Percentiles rank a stretch among this genome's conserved stretches.
These are phyloP conservation scores for Penicillium sp. DNA, from an alignment of 2,329 filamentous ascomycete genomes.

Conservation along the genomic window DNA sequence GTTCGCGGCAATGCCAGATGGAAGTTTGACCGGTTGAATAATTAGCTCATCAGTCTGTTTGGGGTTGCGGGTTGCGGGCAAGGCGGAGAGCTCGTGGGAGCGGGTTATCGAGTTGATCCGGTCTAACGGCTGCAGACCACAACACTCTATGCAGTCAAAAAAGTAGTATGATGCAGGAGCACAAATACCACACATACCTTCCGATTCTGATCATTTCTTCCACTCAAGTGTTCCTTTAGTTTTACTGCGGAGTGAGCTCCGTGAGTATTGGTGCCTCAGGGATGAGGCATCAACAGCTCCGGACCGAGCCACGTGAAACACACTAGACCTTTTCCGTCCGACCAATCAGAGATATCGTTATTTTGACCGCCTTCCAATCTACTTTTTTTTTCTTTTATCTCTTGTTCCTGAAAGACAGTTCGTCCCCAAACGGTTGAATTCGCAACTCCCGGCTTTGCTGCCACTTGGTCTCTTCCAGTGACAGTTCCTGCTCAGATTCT, in stretches of 20 bases:
- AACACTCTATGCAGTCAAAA: too few relatives aligned
- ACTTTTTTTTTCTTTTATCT: conserved; percentile 24
- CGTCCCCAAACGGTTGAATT: conserved; percentile 6
- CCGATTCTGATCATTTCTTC: too few relatives aligned
- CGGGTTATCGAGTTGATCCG: conserved; percentile 23
- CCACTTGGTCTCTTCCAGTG: conserved; percentile 3
- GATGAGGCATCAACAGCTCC: neutral
- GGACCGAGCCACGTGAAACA: too few relatives aligned
- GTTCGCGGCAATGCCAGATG: conserved; percentile 12
- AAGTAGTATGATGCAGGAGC: too few relatives aligned
- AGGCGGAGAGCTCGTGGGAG: conserved; percentile 27
- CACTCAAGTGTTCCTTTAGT: too few relatives aligned
- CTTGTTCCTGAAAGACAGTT: conserved; percentile 18
- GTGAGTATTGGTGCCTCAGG: too few relatives aligned
- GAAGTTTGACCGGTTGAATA: conserved; percentile 15
- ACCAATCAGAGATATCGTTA: conserved; percentile 21
- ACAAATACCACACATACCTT: too few relatives aligned
- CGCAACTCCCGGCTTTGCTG: neutral
- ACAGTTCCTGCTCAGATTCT: conserved; percentile 3
- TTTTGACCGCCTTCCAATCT: conserved; percentile 29
- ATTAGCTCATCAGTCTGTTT: conserved; percentile 31
- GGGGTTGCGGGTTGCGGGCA: conserved; percentile 30
- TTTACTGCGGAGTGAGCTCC: too few relatives aligned
- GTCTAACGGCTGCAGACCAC: conserved; percentile 6
- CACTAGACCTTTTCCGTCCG: conserved; percentile 5